Conservation (phyloP, 768 basidiomycete species). For the Kwoniella dendrophila region DNA sequence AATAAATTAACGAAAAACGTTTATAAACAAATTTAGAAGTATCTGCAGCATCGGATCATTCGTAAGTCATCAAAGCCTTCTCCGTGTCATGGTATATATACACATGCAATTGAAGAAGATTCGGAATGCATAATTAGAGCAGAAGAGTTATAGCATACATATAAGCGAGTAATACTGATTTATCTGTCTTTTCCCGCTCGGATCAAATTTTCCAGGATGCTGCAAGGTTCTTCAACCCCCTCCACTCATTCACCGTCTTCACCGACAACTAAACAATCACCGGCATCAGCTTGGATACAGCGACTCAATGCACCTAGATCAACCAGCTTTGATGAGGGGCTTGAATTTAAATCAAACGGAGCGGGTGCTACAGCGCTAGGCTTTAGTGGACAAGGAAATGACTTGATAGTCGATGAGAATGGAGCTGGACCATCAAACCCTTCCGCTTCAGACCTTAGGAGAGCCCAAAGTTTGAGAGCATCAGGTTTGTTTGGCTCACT, state of each 20-base stretch:
- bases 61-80: constrained; percentile 11
- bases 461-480: constrained; percentile 25
- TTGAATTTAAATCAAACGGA: neutral
- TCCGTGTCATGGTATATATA: neutral
- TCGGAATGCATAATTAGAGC: too few species aligned
- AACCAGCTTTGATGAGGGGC: constrained; percentile 16
- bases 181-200: neutral
- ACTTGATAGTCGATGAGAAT: constrained; percentile 7
- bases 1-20: constrained; percentile 1
- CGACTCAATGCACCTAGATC: constrained; percentile 25
- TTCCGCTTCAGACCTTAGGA: constrained; percentile 15
- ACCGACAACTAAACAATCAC: constrained; percentile 11
- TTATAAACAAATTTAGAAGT: constrained; percentile 11
- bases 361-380: constrained; percentile 3
- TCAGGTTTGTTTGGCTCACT: constrained; percentile 23
- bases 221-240: constrained; percentile 30
- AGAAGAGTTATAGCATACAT: too few species aligned
- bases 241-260: constrained; percentile 3
- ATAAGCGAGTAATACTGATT: too few species aligned
- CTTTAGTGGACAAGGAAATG: constrained; percentile 1
- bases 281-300: constrained; percentile 23
- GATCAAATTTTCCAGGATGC: constrained; percentile 23
- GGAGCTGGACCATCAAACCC: constrained; percentile 10
- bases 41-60: constrained; percentile 25
- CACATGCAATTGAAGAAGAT: neutral